phyloP scores from a whole-genome alignment of 352 stramenopile species.

The Phytophthora boehmeriae region DNA sequence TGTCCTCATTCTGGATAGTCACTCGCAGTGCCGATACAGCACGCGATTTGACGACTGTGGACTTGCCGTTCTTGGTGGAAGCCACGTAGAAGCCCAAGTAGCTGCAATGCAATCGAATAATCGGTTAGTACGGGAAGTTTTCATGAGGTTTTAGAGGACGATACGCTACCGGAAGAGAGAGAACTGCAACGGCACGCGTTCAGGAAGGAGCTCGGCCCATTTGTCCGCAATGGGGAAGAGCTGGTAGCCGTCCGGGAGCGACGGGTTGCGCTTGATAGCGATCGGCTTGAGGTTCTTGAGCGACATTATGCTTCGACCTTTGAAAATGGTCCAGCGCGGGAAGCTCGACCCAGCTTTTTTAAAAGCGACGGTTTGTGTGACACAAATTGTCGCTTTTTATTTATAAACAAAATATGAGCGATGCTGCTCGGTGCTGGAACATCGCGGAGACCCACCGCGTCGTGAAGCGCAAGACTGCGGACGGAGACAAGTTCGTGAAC shows the following conservation, averaged over 20 bases:
- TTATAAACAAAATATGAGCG: conserved; percentile 23
- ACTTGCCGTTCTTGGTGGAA: conserved; percentile 66
- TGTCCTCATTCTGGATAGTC: conserved; percentile 81
- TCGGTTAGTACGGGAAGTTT: not conserved
- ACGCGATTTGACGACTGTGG: conserved; percentile 59
- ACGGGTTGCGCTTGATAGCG: conserved; percentile 43
- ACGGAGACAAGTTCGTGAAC: conserved; percentile 72
- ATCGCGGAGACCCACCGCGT: conserved; percentile 72
- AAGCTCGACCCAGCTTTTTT: too few species aligned
- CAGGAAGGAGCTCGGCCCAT: conserved; percentile 74
- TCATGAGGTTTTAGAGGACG: conserved; percentile 9
- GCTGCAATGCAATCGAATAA: conserved; percentile 20
- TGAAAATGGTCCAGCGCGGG: conserved; percentile 1
- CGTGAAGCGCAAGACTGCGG: conserved; percentile 49
- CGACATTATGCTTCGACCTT: conserved; percentile 29
- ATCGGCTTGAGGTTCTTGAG: conserved; percentile 83
- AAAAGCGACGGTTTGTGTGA: too few species aligned
- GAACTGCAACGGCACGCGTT: conserved; percentile 71
- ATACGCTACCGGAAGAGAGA: conserved; percentile 66
- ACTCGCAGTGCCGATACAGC: conserved; percentile 59
- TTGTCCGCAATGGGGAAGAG: conserved; percentile 72
- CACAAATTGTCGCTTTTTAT: not conserved
- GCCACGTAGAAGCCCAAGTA: conserved; percentile 83
- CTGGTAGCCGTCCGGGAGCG: conserved; percentile 61
- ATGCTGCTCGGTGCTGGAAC: conserved; percentile 47